A percentile compares a stretch with the other conserved stretches of the same genome.
phyloP scores from a whole-genome alignment of 2,329 filamentous ascomycete genomes.

The Colletotrichum musicola region DNA sequence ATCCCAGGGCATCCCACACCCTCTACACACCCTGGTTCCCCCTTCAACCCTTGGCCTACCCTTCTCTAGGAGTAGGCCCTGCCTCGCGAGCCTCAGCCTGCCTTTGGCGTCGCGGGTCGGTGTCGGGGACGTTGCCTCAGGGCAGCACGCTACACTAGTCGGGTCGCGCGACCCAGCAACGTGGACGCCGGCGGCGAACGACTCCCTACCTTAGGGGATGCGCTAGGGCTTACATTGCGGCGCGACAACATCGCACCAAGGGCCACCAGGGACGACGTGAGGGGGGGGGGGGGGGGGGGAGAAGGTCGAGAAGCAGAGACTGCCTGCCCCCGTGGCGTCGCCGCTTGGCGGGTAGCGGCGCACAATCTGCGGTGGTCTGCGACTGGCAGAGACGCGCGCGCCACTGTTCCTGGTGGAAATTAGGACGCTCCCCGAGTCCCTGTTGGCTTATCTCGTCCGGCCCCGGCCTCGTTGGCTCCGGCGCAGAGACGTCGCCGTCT shows the following conservation, averaged over 20 bases:
- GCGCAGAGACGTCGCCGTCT: background rate
- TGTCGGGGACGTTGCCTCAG: background rate
- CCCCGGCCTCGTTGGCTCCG: background rate
- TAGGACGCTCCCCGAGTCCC: slow-evolving; percentile 22
- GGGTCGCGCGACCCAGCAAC: slow-evolving; percentile 33
- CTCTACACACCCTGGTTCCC: background rate
- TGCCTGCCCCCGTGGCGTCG: slow-evolving; percentile 9
- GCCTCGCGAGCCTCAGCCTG: slow-evolving; percentile 19
- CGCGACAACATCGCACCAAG: slow-evolving; percentile 1
- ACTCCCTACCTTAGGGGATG: slow-evolving; percentile 26
- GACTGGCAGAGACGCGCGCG: slow-evolving; percentile 29
- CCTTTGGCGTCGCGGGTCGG: slow-evolving; percentile 3
- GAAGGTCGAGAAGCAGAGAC: background rate
- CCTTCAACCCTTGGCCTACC: slow-evolving; percentile 14
- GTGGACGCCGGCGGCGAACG: slow-evolving; percentile 22
- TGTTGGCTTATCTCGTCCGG: slow-evolving; percentile 6
- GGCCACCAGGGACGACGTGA: background rate
- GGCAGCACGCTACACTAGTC: slow-evolving; percentile 8
- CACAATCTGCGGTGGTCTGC: slow-evolving; percentile 21
- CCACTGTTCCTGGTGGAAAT: slow-evolving; percentile 39
- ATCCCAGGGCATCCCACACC: no score
- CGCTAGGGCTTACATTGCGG: slow-evolving; percentile 30
- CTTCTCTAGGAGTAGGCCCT: background rate
- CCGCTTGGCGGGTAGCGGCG: slow-evolving; percentile 31
- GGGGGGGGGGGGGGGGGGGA: background rate